Evolutionary conservation across 176 grass and related monocot species (phyloP), one percentile per base, ranked within the genome.

Genomic region (Oryza brachyantha): DNA sequence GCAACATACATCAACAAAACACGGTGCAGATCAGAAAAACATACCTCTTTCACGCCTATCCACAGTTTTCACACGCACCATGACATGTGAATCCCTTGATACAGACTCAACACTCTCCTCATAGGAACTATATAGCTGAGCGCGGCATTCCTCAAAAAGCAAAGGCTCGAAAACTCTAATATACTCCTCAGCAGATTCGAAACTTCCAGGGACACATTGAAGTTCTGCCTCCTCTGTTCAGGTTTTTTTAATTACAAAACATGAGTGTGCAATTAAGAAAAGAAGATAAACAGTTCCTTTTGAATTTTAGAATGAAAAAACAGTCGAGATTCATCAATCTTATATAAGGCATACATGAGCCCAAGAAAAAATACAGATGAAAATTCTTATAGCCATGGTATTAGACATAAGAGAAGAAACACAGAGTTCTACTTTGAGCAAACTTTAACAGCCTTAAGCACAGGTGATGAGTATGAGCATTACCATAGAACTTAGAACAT

Each of bases 111-210:
- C 75, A 87, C 89, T 87, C 72, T 99, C 96, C 78, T 99, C 96
- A 57, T 93, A 99, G 13, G 92, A 89, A 79, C 96, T 96, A 77
- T 93, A 93, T 60, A 99, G 71, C 71, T 99, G 96, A 68, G 96
- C 96, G 77, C 92, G 89, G 73, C 96, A 99, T 87, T 99, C 96
- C 91, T 99, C 96, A 82, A 99, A 99, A 79, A 99, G 92, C 75
- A 99, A 89, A 79, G 96, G 96, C 79, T 99, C 96, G 66, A 99
- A 96, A 43, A 99, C 92, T 89, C 86, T 89, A 41, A 91, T 87
- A 78, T 99, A 99, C 72, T 96, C 96, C 72, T 96, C 92, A 42
- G 88, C 90, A 29, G 90, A 93, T 73, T 96, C 96, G 84, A 99
- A 99, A 19, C 90, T 85, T 76, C 90, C 90, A 73, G 96, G 96